Base-by-base conservation (phyloP, 106 monocot species). In the Dioscorea dumetorum region DNA sequence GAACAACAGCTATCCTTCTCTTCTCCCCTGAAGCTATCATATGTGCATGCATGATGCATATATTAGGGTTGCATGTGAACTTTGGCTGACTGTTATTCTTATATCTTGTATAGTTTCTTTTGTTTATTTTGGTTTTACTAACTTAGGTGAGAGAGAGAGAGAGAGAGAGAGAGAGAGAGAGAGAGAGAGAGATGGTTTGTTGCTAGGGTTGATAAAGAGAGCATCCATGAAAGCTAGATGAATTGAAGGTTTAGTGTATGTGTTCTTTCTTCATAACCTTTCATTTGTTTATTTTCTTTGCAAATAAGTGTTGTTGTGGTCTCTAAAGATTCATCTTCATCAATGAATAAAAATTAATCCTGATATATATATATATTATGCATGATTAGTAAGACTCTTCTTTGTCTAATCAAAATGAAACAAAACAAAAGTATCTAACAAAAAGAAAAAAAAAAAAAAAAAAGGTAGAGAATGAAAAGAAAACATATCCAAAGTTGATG, bases 141-240 rank as follows among this genome's bases (percentile, higher is more conserved):
- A 64, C 56, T 22, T 41, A 22, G 48, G 54, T 60, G 59, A 70
- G 69, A 58, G 69, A 59, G 70, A 59, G 59, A 70, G 41, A 35
- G 54, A 34, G 51, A 51, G 24, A 50, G 52, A 22, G 22, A 59
- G 59, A n/a, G n/a, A n/a, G n/a, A n/a, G n/a, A n/a, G n/a, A n/a
- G n/a, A n/a, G n/a, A n/a, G n/a, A 11, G 14, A 14, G 23, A 12
- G 62, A 32, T 13, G 62, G 24, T 15, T 32, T 63, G 59, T 59
- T 8, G 41, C 33, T 12, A 10, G 22, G n/a, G 33, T 19, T 58
- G 14, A 34, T 33, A 11, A 17, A 13, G 33, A 15, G 33, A 67
- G 33, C 21, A 22, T 59, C 22, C 12, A 23, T 59, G 22, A 20
- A 20, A 20, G 59, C 22, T 22, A 20, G 59, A 11, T 59, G 4